A percentile compares a stretch with the other conserved stretches of the same genome.
Evolutionary conservation across 768 basidiomycete species (phyloP).

Genomic region (Pleurotus ostreatus): DNA sequence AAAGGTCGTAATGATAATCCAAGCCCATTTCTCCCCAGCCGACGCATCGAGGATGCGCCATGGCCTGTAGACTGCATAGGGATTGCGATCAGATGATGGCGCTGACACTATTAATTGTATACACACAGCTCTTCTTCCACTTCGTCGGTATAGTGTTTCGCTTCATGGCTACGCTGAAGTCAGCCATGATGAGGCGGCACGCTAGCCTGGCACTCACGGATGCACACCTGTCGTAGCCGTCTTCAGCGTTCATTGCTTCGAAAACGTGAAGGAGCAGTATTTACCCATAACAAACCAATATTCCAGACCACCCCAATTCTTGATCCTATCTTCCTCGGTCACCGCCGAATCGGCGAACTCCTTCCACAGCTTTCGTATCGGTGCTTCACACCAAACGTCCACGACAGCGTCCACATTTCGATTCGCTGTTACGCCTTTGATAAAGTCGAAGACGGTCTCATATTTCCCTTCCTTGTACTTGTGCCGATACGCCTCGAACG

Average conservation of each 20-base stretch:
- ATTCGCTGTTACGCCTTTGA: conserved; percentile 53
- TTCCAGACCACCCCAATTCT: conserved; percentile 62
- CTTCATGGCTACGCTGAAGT: conserved; percentile 53
- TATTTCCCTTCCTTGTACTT: conserved; percentile 59
- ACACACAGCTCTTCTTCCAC: conserved; percentile 68
- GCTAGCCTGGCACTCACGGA: conserved; percentile 43
- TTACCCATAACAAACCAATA: conserved; percentile 85
- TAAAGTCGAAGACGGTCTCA: conserved; percentile 63
- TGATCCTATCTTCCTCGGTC: conserved; percentile 38
- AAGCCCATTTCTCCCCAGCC: conserved; percentile 89
- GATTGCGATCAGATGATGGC: background rate
- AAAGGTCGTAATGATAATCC: conserved; percentile 81
- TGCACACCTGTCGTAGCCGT: conserved; percentile 52
- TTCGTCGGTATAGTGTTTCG: conserved; percentile 59
- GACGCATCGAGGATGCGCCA: conserved; percentile 77
- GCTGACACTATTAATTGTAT: background rate
- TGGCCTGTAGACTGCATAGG: conserved; percentile 57
- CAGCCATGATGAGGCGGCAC: background rate
- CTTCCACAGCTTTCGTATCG: conserved; percentile 58
- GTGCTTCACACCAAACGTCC: conserved; percentile 89
- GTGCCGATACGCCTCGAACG: conserved; percentile 56
- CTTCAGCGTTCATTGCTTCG: background rate
- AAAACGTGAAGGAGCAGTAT: conserved; percentile 14
- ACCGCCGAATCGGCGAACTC: conserved; percentile 72
- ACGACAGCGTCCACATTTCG: conserved; percentile 64